phyloP scores from a whole-genome alignment of 805 yeast species.

The Metschnikowia vanudenii region DNA sequence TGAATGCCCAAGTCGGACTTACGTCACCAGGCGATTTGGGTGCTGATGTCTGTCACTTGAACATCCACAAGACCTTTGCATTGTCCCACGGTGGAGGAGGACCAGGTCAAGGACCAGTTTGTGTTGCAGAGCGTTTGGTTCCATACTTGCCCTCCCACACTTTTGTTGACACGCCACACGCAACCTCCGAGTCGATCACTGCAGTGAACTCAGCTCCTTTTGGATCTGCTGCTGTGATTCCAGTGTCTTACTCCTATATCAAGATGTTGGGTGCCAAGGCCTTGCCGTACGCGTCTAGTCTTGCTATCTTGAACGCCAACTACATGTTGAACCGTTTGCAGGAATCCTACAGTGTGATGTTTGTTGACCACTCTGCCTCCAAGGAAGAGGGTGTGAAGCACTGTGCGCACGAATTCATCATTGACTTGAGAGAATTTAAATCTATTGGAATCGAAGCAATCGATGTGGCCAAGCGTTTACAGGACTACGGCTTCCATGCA shows the following conservation, averaged over 20 bases:
- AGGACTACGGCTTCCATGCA: constrained; percentile 98
- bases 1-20: constrained; percentile 98
- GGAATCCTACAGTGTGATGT: constrained; percentile 71
- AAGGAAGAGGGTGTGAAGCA: constrained; percentile 55
- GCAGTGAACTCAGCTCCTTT: constrained; percentile 92
- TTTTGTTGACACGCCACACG: constrained; percentile 51
- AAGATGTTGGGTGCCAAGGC: constrained; percentile 89
- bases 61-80: constrained; percentile 95
- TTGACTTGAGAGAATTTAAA: constrained; percentile 86
- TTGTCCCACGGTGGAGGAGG: constrained; percentile 99
- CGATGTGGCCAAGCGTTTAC: constrained; percentile 94
- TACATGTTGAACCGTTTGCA: constrained; percentile 84
- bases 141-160: constrained; percentile 83
- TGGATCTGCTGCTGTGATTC: constrained; percentile 91
- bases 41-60: constrained; percentile 97
- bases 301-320: constrained; percentile 94
- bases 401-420: constrained; percentile 95
- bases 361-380: constrained; percentile 49
- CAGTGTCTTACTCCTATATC: constrained; percentile 92
- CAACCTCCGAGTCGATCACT: constrained; percentile 52
- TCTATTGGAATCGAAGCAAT: constrained; percentile 84
- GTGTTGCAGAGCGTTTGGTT: constrained; percentile 78
- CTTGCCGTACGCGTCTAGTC: constrained; percentile 78
- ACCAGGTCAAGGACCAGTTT: constrained; percentile 98
- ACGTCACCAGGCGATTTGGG: constrained; percentile 98